These are phyloP conservation scores for Cotoneaster glaucophyllus DNA, from an alignment of 306 rosid species.

Conservation along the genomic window DNA sequence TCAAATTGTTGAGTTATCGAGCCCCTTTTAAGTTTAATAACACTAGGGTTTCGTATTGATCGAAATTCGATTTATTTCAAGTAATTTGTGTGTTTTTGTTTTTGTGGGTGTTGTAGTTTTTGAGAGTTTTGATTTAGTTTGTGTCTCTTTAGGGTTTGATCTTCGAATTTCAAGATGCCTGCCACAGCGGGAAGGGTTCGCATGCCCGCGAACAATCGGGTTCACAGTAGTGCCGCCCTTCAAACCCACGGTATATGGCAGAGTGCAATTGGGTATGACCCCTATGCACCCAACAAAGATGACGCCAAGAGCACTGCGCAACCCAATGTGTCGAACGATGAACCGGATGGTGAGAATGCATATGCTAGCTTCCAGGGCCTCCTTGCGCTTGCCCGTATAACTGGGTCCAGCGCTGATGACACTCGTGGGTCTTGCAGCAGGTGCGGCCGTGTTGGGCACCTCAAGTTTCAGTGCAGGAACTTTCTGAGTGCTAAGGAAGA, in stretches of 20 bases:
- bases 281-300: conserved; percentile 86
- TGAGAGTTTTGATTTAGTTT: neutral
- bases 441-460: conserved; percentile 95
- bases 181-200: conserved; percentile 98
- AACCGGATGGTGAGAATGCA: conserved; percentile 79
- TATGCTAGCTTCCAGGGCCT: conserved; percentile 94
- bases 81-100: neutral
- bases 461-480: conserved; percentile 85
- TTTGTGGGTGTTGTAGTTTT: neutral
- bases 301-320: conserved; percentile 51
- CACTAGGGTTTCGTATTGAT: neutral
- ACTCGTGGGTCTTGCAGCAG: conserved; percentile 88
- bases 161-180: conserved; percentile 57
- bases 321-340: conserved; percentile 29
- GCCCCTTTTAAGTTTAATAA: neutral
- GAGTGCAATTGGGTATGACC: conserved; percentile 92
- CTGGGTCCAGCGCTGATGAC: conserved; percentile 63
- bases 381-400: conserved; percentile 84
- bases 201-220: conserved; percentile 97
- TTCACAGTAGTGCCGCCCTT: conserved; percentile 96
- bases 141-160: conserved; percentile 17
- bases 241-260: conserved; percentile 98
- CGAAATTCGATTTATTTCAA: neutral
- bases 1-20: neutral
- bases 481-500: conserved; percentile 69